A percentile compares a stretch with the other conserved stretches of the same genome.
These are phyloP conservation scores for Phellinidium pouzarii DNA, from an alignment of 1,284 basidiomycete species.

Conservation along the genomic window DNA sequence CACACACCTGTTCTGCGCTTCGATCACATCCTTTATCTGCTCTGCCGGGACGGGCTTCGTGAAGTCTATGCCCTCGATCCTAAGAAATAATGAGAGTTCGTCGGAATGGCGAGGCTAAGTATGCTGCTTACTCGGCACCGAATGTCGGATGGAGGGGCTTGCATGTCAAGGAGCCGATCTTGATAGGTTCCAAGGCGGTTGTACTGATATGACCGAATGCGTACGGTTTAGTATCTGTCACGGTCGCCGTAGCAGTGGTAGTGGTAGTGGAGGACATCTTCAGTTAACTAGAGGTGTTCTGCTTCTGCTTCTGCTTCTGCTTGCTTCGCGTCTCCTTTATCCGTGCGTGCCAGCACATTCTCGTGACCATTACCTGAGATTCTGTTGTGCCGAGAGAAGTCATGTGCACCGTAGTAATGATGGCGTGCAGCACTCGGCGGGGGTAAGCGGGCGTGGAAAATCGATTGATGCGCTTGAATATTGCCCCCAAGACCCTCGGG, in stretches of 20 bases:
- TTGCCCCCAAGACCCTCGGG: no score
- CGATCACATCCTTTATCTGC: constrained; percentile 17
- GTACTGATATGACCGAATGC: background rate
- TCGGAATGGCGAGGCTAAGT: background rate
- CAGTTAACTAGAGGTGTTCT: no score
- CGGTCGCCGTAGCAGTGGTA: background rate
- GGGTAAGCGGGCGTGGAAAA: no score
- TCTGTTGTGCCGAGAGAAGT: no score
- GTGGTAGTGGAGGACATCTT: background rate
- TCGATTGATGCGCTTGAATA: no score
- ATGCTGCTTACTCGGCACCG: constrained; percentile 20
- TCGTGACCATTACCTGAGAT: no score
- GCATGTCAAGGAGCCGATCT: constrained; percentile 21
- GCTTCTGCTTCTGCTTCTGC: no score
- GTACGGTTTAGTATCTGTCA: background rate
- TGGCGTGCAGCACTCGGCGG: no score
- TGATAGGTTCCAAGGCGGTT: constrained; percentile 3
- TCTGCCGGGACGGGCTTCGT: constrained; percentile 17
- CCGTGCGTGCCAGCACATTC: no score
- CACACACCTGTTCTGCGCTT: constrained; percentile 16
- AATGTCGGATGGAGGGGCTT: constrained; percentile 22
- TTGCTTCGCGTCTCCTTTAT: no score
- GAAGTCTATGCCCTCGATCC: constrained; percentile 23
- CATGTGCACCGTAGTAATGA: no score
- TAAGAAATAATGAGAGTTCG: background rate